Base-by-base conservation (phyloP, 495 filamentous ascomycete species). In the Evernia prunastri region DNA sequence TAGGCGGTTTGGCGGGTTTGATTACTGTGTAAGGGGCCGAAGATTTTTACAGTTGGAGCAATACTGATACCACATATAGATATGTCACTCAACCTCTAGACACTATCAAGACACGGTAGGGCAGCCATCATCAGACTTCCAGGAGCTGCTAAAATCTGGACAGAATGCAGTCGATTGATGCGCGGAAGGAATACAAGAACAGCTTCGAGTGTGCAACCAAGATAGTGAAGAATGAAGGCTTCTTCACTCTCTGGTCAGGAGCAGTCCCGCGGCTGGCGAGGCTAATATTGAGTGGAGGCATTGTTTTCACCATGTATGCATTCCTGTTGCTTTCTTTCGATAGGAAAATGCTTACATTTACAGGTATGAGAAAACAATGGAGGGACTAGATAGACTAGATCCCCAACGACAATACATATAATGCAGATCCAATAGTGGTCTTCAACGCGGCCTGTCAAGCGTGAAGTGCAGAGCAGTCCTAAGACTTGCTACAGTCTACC, bases 311-410 rank as follows among this genome's bases (percentile, higher is more conserved):
- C 6, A 96, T 97, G 92, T 88, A 72, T 64, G 83, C 13, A 20
- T 17, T 33, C 78, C 56, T 31, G 15, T 23, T 51, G 49, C 9
- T 29, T 51, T 27, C n/a, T 56, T 47, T 39, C 56, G 47, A 10
- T 43, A 12, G 25, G 39, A 23, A n/a, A n/a, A 36, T 43, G 51
- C 25, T 66, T 45, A 39, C 17, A 37, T 33, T 56, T 65, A 51
- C 64, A 87, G 84, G 84, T 97, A 98, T 73, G 94, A 98, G 78
- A 97, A 97, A 81, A 88, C 88, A 47, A 97, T 98, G 77, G 95
- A 97, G 62, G 69, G 87, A 56, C 81, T 98, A 75, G 88, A 94
- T 72, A 78, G 74, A 64, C 42, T 91, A 29, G 94, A 98, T 73
- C 95, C 94, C 17, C 83, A 96, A 69, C 83, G 86, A 66, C 86